These are phyloP conservation scores for Dendrobium huoshanense DNA, from an alignment of 106 monocot genomes.

Conservation along the genomic window DNA sequence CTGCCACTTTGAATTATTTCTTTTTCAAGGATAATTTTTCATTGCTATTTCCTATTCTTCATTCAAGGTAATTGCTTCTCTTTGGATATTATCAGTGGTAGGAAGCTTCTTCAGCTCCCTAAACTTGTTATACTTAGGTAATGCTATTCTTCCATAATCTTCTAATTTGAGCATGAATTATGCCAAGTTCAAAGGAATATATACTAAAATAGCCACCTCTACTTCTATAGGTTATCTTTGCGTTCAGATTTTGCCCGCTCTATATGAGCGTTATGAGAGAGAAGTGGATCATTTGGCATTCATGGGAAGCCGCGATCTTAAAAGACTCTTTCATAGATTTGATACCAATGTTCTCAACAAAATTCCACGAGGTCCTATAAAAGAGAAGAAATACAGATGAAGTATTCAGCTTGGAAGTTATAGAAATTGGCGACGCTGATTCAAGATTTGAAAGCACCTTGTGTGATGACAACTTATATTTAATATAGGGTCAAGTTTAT, in stretches of 20 bases:
- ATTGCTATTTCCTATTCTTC: neutral
- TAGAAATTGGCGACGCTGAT: neutral
- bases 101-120: constrained; percentile 37
- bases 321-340: constrained; percentile 7
- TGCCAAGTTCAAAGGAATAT: neutral
- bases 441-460: neutral
- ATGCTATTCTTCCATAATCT: neutral
- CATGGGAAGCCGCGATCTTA: constrained; percentile 20
- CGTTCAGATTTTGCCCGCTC: constrained; percentile 12
- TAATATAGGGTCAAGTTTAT: neutral
- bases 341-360: constrained; percentile 21
- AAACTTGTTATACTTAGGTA: constrained; percentile 45
- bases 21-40: neutral
- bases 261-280: constrained; percentile 24
- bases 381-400: constrained; percentile 21
- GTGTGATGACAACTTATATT: neutral
- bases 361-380: constrained; percentile 21
- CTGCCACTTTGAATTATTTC: neutral
- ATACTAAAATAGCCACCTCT: neutral
- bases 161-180: neutral
- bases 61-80: constrained; percentile 26
- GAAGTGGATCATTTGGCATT: constrained; percentile 23
- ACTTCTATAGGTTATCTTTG: constrained; percentile 10
- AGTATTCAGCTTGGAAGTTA: neutral
- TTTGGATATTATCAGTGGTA: constrained; percentile 41